A percentile compares a stretch with the other conserved stretches of the same genome.
These are phyloP conservation scores for Tricharina praecox DNA, from an alignment of 495 filamentous ascomycete genomes.

Conservation along the genomic window DNA sequence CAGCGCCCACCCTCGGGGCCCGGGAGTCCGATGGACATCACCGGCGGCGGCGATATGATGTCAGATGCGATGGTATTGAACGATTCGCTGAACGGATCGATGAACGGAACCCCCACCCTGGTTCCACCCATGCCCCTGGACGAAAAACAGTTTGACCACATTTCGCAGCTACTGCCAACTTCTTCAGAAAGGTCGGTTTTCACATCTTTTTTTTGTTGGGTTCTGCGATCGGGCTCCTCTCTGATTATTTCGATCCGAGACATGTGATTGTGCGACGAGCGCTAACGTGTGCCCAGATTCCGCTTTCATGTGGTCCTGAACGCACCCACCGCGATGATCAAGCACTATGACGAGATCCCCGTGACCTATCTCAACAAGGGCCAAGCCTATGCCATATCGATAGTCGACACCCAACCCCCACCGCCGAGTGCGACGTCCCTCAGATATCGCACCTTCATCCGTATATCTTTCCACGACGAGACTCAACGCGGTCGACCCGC, in stretches of 20 bases:
- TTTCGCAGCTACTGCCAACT: slow-evolving; percentile 33
- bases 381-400: slow-evolving; percentile 67
- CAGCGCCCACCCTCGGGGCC: slow-evolving; percentile 53
- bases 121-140: slow-evolving; percentile 29
- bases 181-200: slow-evolving; percentile 32
- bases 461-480: slow-evolving; percentile 88
- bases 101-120: neutral
- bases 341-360: slow-evolving; percentile 67
- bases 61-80: slow-evolving; percentile 35
- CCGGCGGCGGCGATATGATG: slow-evolving; percentile 59
- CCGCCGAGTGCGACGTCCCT: slow-evolving; percentile 32
- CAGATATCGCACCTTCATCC: slow-evolving; percentile 69
- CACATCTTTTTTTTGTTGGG: no score
- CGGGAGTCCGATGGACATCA: slow-evolving; percentile 42
- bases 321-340: slow-evolving; percentile 94
- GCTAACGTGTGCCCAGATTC: slow-evolving; percentile 47
- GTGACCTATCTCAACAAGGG: slow-evolving; percentile 96
- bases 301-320: slow-evolving; percentile 81
- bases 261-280: slow-evolving; percentile 29
- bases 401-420: slow-evolving; percentile 50
- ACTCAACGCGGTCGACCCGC: slow-evolving; percentile 67
- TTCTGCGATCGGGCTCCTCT: no score
- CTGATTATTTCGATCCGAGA: slow-evolving; percentile 30
- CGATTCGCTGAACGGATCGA: neutral
- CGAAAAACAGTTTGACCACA: slow-evolving; percentile 34